Evolutionary conservation across 2,329 filamentous ascomycete species (phyloP), one percentile per base, ranked within the genome.

Genomic region (Thelonectria blattea): DNA sequence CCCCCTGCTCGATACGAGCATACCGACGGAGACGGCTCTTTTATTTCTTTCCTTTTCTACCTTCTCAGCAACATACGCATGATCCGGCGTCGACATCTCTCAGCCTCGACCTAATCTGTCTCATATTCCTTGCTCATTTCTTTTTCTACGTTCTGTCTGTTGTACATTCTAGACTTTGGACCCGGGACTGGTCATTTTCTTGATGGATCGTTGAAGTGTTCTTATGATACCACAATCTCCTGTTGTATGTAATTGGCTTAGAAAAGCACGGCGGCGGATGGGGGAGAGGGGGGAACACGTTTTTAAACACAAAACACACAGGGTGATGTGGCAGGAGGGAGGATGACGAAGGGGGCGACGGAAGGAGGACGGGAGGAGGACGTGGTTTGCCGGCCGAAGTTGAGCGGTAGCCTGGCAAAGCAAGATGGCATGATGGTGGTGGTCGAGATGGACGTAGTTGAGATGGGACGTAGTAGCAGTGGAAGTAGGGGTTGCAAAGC

Each of bases 151-250:
- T 66, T 61, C 61, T 58, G 56, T 66, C 72, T 70, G 61, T 58
- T 73, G 70, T 75, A 74, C 68, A 75, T 75, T 72, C 68, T 74
- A 75, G 73, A 74, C 65, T 62, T 58, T 58, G 17, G 70, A 68
- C 70, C 70, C 68, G 64, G 69, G 71, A 68, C 63, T 66, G 72
- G 72, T 67, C 68, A 57, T 64, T 53, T 55, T 61, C 56, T 72
- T 65, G 67, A 65, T 64, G 45, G 60, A 62, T 64, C 47, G 56
- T 64, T 64, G 22, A 47, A 47, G 68, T 61, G 64, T 71, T 67
- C 54, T 62, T 70, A 68, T 67, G 71, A 74, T 71, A 69, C 64
- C 69, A 73, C 61, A 69, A 74, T 72, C 62, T 74, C 63, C 65
- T 69, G 68, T 67, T 65, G 63, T 59, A 72, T 67, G 60, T 75